Percentiles rank a stretch among this genome's conserved stretches.
Evolutionary conservation across 768 basidiomycete species (phyloP).

Genomic region (Lactarius indigo): DNA sequence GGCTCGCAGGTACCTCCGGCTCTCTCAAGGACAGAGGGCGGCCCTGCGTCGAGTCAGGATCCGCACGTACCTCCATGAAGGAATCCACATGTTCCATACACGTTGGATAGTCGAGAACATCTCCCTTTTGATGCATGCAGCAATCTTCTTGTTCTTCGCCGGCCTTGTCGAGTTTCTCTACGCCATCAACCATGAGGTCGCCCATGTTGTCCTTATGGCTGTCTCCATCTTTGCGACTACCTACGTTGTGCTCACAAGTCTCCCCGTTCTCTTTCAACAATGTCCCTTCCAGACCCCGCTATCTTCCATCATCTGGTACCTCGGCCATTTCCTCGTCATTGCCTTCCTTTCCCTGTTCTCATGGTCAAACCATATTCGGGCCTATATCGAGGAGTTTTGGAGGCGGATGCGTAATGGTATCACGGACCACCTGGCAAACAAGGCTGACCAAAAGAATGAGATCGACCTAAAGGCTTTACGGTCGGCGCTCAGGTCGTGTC

Average conservation of each 20-base stretch:
- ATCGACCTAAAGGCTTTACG: not conserved
- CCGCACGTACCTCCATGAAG: conserved; percentile 10
- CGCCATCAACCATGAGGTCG: not conserved
- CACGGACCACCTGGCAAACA: not conserved
- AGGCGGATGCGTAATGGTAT: not conserved
- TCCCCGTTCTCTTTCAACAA: not conserved
- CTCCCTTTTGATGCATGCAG: conserved; percentile 5
- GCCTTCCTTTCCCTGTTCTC: not conserved
- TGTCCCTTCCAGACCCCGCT: conserved; percentile 3
- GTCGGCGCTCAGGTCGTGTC: not conserved
- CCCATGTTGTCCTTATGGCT: not conserved
- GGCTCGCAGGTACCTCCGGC: conserved; percentile 13
- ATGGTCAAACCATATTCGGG: conserved; percentile 1
- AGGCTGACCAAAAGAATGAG: not conserved
- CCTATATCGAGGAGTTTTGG: not conserved
- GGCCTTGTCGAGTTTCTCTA: conserved; percentile 9
- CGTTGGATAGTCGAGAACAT: conserved; percentile 11
- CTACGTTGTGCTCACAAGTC: not conserved
- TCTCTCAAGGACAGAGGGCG: not conserved
- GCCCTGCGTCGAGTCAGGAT: conserved; percentile 10
- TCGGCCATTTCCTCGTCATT: not conserved
- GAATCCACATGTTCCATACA: not conserved
- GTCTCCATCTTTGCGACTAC: not conserved
- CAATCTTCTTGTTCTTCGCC: conserved; percentile 7
- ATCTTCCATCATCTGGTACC: conserved; percentile 1